Percentiles rank a stretch among this genome's conserved stretches.
phyloP scores from a whole-genome alignment of 257 asterid genomes.

The Primulina huaijiensis region DNA sequence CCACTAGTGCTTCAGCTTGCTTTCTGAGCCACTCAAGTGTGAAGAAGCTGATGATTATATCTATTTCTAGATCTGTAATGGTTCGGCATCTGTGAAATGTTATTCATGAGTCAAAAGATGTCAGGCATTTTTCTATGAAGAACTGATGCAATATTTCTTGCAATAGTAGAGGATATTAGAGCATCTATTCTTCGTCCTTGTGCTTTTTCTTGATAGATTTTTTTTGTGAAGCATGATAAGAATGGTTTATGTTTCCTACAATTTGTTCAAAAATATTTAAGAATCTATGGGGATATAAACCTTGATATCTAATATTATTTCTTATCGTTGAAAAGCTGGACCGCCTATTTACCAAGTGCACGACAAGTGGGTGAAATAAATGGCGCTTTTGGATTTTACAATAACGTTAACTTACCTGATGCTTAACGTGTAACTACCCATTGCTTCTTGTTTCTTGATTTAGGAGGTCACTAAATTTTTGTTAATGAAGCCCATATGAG shows the following conservation, averaged over 20 bases:
- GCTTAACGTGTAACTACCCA: background rate
- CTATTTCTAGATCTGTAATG: background rate
- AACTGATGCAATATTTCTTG: background rate
- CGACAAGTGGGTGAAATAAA: background rate
- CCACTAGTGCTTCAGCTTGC: background rate
- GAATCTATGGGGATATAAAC: background rate
- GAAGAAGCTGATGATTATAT: background rate
- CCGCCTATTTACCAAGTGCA: background rate
- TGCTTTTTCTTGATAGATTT: background rate
- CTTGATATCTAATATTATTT: background rate
- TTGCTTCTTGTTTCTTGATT: background rate
- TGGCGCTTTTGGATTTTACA: background rate
- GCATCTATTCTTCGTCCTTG: background rate
- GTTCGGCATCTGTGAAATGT: background rate
- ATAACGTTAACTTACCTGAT: background rate
- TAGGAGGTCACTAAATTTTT: background rate
- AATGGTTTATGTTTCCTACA: background rate
- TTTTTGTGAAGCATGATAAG: background rate
- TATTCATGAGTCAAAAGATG: background rate
- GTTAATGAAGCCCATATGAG: background rate
- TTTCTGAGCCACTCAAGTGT: background rate
- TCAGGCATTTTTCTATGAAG: background rate
- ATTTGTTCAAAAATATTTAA: background rate
- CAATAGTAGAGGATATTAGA: background rate
- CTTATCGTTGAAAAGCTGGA: background rate